Evolutionary conservation across 805 yeast genomes (phyloP).

Genomic region (Barnettozyma sucrosica): DNA sequence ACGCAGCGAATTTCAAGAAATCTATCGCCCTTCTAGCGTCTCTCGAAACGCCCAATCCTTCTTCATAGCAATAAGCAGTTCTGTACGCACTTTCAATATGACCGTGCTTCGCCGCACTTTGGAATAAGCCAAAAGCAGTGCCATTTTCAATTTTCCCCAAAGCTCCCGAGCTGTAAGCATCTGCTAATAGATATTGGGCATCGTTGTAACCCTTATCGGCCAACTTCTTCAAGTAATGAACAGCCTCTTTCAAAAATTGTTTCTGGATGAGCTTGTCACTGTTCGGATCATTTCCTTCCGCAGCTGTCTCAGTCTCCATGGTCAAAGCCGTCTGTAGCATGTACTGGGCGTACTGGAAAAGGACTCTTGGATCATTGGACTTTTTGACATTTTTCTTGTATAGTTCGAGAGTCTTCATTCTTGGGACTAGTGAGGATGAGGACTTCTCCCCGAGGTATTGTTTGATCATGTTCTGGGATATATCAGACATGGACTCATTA

Average conservation of each 20-base stretch:
- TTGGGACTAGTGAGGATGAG: slow-evolving; percentile 50
- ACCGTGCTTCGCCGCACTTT: slow-evolving; percentile 88
- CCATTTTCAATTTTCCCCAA: slow-evolving; percentile 73
- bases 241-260: slow-evolving; percentile 72
- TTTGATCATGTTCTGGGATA: slow-evolving; percentile 45
- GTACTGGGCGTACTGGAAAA: slow-evolving; percentile 87
- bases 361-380: slow-evolving; percentile 77
- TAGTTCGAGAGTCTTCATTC: slow-evolving; percentile 79
- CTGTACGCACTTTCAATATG: slow-evolving; percentile 90
- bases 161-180: slow-evolving; percentile 80
- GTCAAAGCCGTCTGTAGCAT: slow-evolving; percentile 80
- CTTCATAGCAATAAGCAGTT: slow-evolving; percentile 86
- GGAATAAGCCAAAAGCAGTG: slow-evolving; percentile 73
- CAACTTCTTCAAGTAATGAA: slow-evolving; percentile 58
- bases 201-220: slow-evolving; percentile 79
- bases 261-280: slow-evolving; percentile 36
- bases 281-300: slow-evolving; percentile 17
- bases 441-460: slow-evolving; percentile 49
- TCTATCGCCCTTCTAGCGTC: slow-evolving; percentile 85
- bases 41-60: slow-evolving; percentile 87
- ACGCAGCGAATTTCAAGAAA: slow-evolving; percentile 78
- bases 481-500: slow-evolving; percentile 40
- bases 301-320: slow-evolving; percentile 30
- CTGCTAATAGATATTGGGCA: slow-evolving; percentile 90
- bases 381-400: slow-evolving; percentile 82